phyloP scores from a whole-genome alignment of 1,139 yeast species.

The Debaryomyces nepalensis region DNA sequence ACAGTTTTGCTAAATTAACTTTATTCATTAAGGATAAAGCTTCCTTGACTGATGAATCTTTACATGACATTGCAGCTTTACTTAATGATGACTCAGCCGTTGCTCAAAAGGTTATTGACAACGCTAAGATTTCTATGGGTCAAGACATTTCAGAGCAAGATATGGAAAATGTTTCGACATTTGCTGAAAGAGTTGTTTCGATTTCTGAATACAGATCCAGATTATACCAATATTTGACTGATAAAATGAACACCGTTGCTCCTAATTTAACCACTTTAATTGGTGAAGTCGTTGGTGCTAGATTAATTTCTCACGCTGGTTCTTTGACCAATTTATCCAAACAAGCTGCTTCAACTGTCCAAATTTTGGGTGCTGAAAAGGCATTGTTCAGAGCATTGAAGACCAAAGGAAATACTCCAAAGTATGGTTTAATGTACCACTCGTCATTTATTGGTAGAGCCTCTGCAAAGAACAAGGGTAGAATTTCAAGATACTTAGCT shows the following conservation, averaged over 20 bases:
- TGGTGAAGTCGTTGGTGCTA: slow-evolving; percentile 98
- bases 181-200: slow-evolving; percentile 94
- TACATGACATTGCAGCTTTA: slow-evolving; percentile 87
- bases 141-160: slow-evolving; percentile 92
- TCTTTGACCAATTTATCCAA: slow-evolving; percentile 91
- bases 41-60: slow-evolving; percentile 77
- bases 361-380: slow-evolving; percentile 99
- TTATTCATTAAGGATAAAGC: slow-evolving; percentile 87
- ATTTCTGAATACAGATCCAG: slow-evolving; percentile 95
- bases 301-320: slow-evolving; percentile 97
- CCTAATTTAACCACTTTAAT: slow-evolving; percentile 95
- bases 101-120: slow-evolving; percentile 86
- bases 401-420: slow-evolving; percentile 98
- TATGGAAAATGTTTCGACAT: slow-evolving; percentile 79
- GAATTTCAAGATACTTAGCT: slow-evolving; percentile 97
- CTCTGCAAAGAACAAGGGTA: slow-evolving; percentile 95
- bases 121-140: slow-evolving; percentile 98
- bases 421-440: slow-evolving; percentile 95
- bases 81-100: slow-evolving; percentile 92
- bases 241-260: slow-evolving; percentile 98
- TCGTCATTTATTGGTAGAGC: slow-evolving; percentile 98
- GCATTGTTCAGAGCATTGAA: slow-evolving; percentile 97
- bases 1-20: slow-evolving; percentile 82
- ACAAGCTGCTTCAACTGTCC: slow-evolving; percentile 98
- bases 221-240: slow-evolving; percentile 82